A percentile compares a stretch with the other conserved stretches of the same genome.
Evolutionary conservation across 441 rosid species (phyloP).

Genomic region (Aquilaria agallochum): DNA sequence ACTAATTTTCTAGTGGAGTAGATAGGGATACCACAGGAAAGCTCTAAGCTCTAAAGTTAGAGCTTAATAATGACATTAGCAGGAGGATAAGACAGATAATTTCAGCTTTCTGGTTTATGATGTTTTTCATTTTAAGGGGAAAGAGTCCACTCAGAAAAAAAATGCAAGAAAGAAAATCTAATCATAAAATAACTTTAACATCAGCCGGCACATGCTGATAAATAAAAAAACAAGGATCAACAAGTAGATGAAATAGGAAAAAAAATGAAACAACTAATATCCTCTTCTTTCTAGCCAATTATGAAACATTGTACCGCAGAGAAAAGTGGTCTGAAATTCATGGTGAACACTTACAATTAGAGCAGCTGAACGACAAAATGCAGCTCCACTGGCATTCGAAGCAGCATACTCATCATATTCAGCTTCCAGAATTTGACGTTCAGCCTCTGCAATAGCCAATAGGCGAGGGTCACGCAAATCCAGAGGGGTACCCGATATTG

Average conservation of each 20-base stretch:
- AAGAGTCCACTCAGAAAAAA: background rate
- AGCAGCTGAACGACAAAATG: conserved; percentile 95
- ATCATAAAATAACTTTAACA: background rate
- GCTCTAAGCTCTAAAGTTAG: no score
- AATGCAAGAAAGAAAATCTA: background rate
- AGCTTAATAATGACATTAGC: no score
- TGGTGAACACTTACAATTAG: conserved; percentile 52
- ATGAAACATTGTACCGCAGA: background rate
- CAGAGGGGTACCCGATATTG: conserved; percentile 78
- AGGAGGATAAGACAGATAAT: no score
- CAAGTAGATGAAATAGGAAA: background rate
- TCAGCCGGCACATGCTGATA: background rate
- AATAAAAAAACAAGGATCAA: background rate
- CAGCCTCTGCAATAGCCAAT: conserved; percentile 90
- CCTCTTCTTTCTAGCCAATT: no score
- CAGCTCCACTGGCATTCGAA: conserved; percentile 87
- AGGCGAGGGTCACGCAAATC: conserved; percentile 85
- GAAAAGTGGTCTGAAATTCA: background rate
- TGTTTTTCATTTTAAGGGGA: no score
- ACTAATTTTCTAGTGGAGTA: background rate
- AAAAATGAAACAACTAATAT: background rate
- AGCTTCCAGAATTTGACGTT: conserved; percentile 71
- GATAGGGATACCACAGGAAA: no score
- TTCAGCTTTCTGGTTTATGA: no score
- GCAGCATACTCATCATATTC: conserved; percentile 86